phyloP scores from a whole-genome alignment of 2,329 filamentous ascomycete genomes.

The Coniella lustricola region DNA sequence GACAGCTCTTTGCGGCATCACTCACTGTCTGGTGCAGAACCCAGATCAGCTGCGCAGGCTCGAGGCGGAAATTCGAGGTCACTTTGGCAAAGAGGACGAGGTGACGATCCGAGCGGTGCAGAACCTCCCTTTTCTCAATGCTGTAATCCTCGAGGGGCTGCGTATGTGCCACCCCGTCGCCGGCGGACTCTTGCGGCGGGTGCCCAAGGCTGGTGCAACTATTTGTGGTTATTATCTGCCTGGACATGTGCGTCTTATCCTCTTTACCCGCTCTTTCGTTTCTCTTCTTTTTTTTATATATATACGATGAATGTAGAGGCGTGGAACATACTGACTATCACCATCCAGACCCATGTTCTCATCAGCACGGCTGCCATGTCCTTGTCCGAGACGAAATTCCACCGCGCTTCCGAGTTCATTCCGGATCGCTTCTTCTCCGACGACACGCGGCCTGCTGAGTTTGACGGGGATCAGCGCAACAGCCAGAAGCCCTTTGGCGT shows the following conservation, averaged over 20 bases:
- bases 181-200: constrained; percentile 9
- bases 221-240: constrained; percentile 16
- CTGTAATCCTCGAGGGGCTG: neutral
- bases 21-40: constrained; percentile 23
- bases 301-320: too few species aligned
- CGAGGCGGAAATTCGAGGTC: constrained; percentile 29
- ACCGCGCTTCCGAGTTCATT: too few species aligned
- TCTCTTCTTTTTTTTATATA: too few species aligned
- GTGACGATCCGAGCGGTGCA: constrained; percentile 21
- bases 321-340: too few species aligned
- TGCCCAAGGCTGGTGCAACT: constrained; percentile 21
- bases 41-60: constrained; percentile 25
- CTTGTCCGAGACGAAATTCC: too few species aligned
- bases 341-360: too few species aligned
- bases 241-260: neutral
- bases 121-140: neutral
- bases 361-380: too few species aligned
- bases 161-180: constrained; percentile 2
- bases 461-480: too few species aligned
- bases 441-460: too few species aligned
- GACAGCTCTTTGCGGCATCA: constrained; percentile 22
- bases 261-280: too few species aligned
- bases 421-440: too few species aligned
- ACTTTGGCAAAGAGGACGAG: constrained; percentile 27
- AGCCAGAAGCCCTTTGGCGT: too few species aligned